phyloP scores from a whole-genome alignment of 345 rosid species.

The Salix brachista region DNA sequence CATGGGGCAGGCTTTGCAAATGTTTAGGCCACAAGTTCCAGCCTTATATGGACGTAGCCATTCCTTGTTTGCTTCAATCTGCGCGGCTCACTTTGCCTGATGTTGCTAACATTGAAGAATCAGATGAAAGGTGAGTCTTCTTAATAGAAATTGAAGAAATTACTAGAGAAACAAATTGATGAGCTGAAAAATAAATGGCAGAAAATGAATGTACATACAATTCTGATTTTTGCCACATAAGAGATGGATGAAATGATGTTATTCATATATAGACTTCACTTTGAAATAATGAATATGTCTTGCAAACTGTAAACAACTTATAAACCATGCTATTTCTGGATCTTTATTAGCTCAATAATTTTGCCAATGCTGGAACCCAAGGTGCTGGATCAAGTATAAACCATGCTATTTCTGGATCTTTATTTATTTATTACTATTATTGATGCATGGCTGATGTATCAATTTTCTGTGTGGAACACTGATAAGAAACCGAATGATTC shows the following conservation, averaged over 20 bases:
- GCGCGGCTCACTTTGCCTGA: background rate
- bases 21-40: conserved; percentile 12
- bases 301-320: too few relatives aligned
- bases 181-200: background rate
- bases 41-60: conserved; percentile 5
- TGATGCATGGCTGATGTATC: background rate
- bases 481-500: background rate
- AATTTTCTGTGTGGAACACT: background rate
- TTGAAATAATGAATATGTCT: background rate
- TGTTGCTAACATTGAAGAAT: background rate
- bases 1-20: conserved; percentile 15
- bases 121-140: conserved; percentile 3
- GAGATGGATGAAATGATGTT: background rate
- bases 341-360: background rate
- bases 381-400: background rate
- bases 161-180: background rate
- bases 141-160: too few relatives aligned
- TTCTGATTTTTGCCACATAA: background rate
- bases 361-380: background rate
- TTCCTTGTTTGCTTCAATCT: conserved; percentile 15
- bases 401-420: background rate
- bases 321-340: too few relatives aligned
- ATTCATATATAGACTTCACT: background rate
- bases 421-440: background rate
- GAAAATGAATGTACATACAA: background rate